Percentiles rank a stretch among this genome's conserved stretches.
phyloP scores from a whole-genome alignment of 495 filamentous ascomycete genomes.

The Echria macrotheca region DNA sequence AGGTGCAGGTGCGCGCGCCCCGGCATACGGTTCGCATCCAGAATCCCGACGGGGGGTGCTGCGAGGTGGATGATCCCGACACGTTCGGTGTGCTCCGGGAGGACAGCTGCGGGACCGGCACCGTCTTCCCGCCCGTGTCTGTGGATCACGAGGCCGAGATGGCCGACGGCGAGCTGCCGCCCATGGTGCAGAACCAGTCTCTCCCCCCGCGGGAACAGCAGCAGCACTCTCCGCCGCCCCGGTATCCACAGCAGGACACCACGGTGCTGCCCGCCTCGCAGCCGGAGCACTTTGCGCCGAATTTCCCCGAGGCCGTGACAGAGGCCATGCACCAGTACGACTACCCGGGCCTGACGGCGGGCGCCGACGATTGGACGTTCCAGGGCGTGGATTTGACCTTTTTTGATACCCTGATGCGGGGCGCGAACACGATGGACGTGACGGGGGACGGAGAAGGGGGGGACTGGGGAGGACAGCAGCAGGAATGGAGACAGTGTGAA shows the following conservation, averaged over 20 bases:
- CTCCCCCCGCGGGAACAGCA: too few species aligned
- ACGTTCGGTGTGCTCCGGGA: too few species aligned
- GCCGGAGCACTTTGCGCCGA: background rate
- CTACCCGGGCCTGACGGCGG: conserved; percentile 13
- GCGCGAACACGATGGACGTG: too few species aligned
- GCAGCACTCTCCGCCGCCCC: too few species aligned
- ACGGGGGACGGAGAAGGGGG: background rate
- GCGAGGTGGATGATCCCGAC: too few species aligned
- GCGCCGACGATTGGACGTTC: conserved; percentile 16
- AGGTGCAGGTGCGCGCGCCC: background rate
- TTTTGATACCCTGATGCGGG: conserved; percentile 16
- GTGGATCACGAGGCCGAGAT: background rate
- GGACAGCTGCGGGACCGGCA: background rate
- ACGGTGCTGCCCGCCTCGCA: background rate
- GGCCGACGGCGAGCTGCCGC: background rate
- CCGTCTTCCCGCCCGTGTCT: background rate
- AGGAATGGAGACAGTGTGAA: background rate
- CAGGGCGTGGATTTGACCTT: conserved; percentile 19
- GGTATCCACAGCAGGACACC: background rate
- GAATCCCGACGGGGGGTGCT: too few species aligned
- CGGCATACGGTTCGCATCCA: too few species aligned
- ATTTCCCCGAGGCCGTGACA: background rate
- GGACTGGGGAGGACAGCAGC: background rate
- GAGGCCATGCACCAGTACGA: background rate
- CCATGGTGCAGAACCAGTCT: too few species aligned